phyloP scores from a whole-genome alignment of 495 filamentous ascomycete genomes.

The Bacidia gigantensis region DNA sequence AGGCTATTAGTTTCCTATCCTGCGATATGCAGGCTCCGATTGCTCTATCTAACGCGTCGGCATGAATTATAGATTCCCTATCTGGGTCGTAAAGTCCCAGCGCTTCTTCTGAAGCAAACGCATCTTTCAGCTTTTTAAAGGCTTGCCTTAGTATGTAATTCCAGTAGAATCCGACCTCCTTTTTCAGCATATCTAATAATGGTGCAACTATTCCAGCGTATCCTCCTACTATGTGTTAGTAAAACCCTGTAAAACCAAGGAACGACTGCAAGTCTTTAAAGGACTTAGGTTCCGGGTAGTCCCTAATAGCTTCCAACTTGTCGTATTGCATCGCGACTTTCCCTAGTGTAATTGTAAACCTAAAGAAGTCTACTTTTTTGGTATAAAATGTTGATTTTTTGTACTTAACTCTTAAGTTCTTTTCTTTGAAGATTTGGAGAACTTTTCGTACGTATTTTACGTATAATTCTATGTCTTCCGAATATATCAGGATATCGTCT shows the following conservation, averaged over 20 bases:
- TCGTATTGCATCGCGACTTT: constrained; percentile 16
- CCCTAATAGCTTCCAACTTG: constrained; percentile 10
- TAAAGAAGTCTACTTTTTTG: constrained; percentile 16
- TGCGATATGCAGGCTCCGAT: not conserved
- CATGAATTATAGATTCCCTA: not conserved
- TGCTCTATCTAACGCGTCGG: not conserved
- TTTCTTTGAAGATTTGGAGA: constrained; percentile 10
- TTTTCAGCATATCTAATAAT: constrained; percentile 11
- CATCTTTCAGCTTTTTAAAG: not conserved
- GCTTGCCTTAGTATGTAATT: not conserved
- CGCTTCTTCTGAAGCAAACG: not conserved
- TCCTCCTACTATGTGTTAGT: constrained; percentile 19
- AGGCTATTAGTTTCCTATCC: not conserved
- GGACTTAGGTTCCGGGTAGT: constrained; percentile 16
- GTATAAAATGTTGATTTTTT: constrained; percentile 24
- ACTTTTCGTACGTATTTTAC: constrained; percentile 14
- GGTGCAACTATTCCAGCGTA: constrained; percentile 16
- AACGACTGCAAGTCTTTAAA: constrained; percentile 16
- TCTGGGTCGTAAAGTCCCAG: not conserved
- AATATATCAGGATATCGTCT: constrained; percentile 20
- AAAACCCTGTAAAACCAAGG: constrained; percentile 25
- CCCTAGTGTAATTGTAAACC: constrained; percentile 15
- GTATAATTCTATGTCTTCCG: constrained; percentile 12
- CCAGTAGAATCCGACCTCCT: constrained; percentile 5
- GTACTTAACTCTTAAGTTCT: constrained; percentile 13